Base-by-base conservation (phyloP, 352 stramenopile species). In the Phytopythium chamaehyphon region DNA sequence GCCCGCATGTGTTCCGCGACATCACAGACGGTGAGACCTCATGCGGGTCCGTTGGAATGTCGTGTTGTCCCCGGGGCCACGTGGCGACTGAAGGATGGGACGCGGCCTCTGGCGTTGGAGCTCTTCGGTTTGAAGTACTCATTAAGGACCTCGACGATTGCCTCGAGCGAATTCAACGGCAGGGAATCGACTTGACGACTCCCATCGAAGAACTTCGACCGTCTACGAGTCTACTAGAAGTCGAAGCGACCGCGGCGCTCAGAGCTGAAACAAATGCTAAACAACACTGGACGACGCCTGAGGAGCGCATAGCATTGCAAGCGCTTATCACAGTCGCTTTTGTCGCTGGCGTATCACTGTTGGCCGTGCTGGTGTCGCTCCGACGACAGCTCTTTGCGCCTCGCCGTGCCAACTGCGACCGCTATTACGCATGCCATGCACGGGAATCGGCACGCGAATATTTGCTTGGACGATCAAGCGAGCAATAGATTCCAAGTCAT, bases 1-100 rank as follows among this genome's bases (percentile, higher is more conserved):
- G 79, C 39, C 79, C 82, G 3, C 61, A 84, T n/a, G 73, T 92
- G 24, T 92, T 92, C 51, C 42, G 53, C 0, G 82, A 92, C 51
- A 74, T 92, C 47, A 80, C 71, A 0, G 55, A 83, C 26, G 82
- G 82, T 4, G 58, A 84, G 15, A 90, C 72, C 23, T 57, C 71
- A 26, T 92, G 82, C 19, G 78, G 76, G 3, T 66, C 59, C 1
- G 59, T 51, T 1, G 66, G 56, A 15, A 75, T 76, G 64, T 24
- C 49, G 24, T 92, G 82, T 48, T 92, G 82, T 24, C 33, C 54
- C 7, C 51, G 58, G 18, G 79, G 82, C 16, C 69, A 86, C 47
- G 36, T 28, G 9, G 79, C 82, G 1, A 73, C 47, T 5, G 21
- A 55, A n/a, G 82, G 82, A 38, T 92, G 80, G 79, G 82, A 92